phyloP scores from a whole-genome alignment of 495 filamentous ascomycete genomes.

The Aspergillus hancockii region DNA sequence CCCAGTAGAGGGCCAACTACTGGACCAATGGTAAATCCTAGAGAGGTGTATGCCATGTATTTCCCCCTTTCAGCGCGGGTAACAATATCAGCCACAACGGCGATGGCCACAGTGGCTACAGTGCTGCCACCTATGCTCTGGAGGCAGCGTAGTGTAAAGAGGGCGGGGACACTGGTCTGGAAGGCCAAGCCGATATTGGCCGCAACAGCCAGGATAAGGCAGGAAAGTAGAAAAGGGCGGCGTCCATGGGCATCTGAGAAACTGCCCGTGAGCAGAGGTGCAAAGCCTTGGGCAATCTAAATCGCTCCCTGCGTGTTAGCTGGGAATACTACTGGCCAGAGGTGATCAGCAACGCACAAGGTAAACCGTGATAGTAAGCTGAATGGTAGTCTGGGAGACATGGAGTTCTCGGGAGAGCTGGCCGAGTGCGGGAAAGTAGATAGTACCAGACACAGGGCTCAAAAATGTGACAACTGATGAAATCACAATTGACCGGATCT shows the following conservation, averaged over 20 bases:
- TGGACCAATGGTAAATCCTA: conserved; percentile 34
- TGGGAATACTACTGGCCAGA: not conserved
- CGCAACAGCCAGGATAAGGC: not conserved
- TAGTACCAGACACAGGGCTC: not conserved
- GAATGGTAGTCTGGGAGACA: conserved; percentile 31
- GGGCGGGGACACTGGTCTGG: not conserved
- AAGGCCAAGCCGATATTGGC: conserved; percentile 2
- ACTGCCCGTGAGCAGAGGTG: conserved; percentile 40
- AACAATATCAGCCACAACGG: conserved; percentile 33
- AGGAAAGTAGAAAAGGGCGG: conserved; percentile 35
- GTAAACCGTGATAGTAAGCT: conserved; percentile 39
- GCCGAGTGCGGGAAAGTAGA: conserved; percentile 26
- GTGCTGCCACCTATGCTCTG: not conserved
- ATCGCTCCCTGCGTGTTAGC: not conserved
- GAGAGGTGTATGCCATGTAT: conserved; percentile 29
- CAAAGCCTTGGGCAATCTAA: conserved; percentile 41
- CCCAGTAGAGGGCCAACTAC: conserved; percentile 59
- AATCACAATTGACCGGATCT: too few species aligned
- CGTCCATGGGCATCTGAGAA: conserved; percentile 42
- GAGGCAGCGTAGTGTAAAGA: not conserved
- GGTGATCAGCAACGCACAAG: conserved; percentile 17
- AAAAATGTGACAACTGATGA: not conserved
- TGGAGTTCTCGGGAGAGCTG: conserved; percentile 26
- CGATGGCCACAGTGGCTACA: conserved; percentile 29
- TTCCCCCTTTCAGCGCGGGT: conserved; percentile 37